phyloP scores from a whole-genome alignment of 257 asterid genomes.

The Lithospermum erythrorhizon region DNA sequence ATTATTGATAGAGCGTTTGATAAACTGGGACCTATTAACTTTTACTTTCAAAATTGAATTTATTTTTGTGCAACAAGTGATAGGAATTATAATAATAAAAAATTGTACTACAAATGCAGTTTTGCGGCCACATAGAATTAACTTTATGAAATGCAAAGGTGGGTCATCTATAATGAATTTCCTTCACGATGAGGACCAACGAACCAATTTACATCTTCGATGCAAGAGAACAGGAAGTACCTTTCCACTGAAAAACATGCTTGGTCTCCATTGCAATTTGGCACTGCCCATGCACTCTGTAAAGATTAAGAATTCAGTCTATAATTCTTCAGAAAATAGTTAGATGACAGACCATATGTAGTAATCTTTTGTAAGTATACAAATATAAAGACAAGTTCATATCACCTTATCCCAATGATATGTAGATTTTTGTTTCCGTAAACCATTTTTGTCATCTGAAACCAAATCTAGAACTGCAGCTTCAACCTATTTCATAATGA shows the following conservation, averaged over 20 bases:
- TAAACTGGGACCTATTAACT: no score
- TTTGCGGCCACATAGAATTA: no score
- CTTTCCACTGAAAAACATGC: conserved; percentile 93
- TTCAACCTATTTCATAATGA: conserved; percentile 39
- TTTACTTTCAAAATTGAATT: no score
- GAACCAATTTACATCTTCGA: no score
- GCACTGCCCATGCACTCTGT: conserved; percentile 86
- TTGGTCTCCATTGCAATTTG: conserved; percentile 89
- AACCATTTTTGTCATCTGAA: conserved; percentile 67
- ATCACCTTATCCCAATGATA: conserved; percentile 96
- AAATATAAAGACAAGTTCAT: background rate
- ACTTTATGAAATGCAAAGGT: no score
- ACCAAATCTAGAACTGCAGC: conserved; percentile 83
- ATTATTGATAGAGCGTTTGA: no score
- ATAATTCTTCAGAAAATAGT: background rate
- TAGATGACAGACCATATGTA: background rate
- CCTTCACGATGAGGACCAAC: no score
- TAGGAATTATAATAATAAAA: no score
- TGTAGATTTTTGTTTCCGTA: conserved; percentile 62
- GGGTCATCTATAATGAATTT: no score
- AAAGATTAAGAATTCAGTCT: background rate
- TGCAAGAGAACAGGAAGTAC: conserved; percentile 19
- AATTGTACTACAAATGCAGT: no score
- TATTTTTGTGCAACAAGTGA: no score
- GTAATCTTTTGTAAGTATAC: background rate